Evolutionary conservation across 169 alveolate genomes (phyloP).

Genomic region (Cryptosporidium sp.): DNA sequence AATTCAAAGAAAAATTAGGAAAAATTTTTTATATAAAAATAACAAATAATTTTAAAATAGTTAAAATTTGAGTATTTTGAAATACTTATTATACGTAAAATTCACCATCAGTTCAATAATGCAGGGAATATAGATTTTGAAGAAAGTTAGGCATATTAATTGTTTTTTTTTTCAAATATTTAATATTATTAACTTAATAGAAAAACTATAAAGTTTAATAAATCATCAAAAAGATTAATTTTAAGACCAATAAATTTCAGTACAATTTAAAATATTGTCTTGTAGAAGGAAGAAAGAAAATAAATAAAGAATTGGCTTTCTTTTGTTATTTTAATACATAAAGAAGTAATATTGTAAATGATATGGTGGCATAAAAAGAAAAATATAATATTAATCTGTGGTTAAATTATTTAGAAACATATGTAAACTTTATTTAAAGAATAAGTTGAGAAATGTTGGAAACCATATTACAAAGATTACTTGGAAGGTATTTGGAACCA

Average conservation of each 20-base stretch:
- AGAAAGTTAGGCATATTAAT: background rate
- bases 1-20: background rate
- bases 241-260: too few relatives aligned
- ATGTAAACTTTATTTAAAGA: background rate
- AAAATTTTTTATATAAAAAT: background rate
- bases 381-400: background rate
- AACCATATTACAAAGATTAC: slow-evolving; percentile 63
- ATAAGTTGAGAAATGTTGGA: slow-evolving; percentile 51
- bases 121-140: background rate
- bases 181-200: background rate
- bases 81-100: background rate
- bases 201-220: background rate
- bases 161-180: background rate
- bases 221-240: background rate
- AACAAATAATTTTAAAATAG: background rate
- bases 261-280: too few relatives aligned
- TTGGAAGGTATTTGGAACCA: slow-evolving; percentile 74
- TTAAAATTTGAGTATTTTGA: background rate
- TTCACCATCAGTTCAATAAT: background rate
- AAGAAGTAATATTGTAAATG: background rate
- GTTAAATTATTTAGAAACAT: slow-evolving; percentile 7
- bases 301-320: too few relatives aligned
- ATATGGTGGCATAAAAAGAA: background rate
- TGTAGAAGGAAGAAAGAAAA: too few relatives aligned
- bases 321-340: too few relatives aligned